Percentiles rank a stretch among this genome's conserved stretches.
phyloP scores from a whole-genome alignment of 805 yeast genomes.

The Ogataea dorogensis region DNA sequence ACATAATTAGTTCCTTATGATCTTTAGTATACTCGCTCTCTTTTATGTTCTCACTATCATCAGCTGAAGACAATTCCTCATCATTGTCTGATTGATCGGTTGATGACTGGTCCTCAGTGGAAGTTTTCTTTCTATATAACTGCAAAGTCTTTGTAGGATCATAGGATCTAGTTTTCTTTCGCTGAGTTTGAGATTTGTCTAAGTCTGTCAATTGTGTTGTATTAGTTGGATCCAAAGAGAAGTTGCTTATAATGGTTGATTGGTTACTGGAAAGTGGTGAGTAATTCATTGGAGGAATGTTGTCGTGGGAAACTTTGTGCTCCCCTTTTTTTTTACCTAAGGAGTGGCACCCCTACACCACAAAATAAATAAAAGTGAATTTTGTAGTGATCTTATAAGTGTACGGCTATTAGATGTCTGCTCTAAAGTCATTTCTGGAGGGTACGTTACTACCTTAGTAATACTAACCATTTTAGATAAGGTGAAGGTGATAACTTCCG shows the following conservation, averaged over 20 bases:
- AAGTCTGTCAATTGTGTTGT: slow-evolving; percentile 9
- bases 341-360: slow-evolving; percentile 2
- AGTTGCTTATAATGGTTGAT: slow-evolving; percentile 6
- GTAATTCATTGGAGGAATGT: slow-evolving; percentile 4
- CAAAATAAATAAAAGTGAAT: background rate
- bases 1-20: slow-evolving; percentile 35
- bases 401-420: slow-evolving; percentile 20
- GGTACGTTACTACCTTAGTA: slow-evolving; percentile 18
- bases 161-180: background rate
- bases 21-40: slow-evolving; percentile 22
- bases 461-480: slow-evolving; percentile 37
- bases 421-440: slow-evolving; percentile 25
- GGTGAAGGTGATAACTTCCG: slow-evolving; percentile 56
- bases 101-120: slow-evolving; percentile 11
- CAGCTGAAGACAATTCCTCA: background rate
- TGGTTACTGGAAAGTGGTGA: slow-evolving; percentile 9
- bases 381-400: slow-evolving; percentile 2
- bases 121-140: slow-evolving; percentile 1
- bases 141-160: slow-evolving; percentile 2
- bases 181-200: background rate
- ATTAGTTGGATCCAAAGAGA: slow-evolving; percentile 4
- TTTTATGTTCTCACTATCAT: slow-evolving; percentile 8
- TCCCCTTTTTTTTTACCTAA: slow-evolving; percentile 1
- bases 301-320: slow-evolving; percentile 1
- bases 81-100: slow-evolving; percentile 16